phyloP scores from a whole-genome alignment of 1,284 basidiomycete genomes.

The Cryptococcus sp. region DNA sequence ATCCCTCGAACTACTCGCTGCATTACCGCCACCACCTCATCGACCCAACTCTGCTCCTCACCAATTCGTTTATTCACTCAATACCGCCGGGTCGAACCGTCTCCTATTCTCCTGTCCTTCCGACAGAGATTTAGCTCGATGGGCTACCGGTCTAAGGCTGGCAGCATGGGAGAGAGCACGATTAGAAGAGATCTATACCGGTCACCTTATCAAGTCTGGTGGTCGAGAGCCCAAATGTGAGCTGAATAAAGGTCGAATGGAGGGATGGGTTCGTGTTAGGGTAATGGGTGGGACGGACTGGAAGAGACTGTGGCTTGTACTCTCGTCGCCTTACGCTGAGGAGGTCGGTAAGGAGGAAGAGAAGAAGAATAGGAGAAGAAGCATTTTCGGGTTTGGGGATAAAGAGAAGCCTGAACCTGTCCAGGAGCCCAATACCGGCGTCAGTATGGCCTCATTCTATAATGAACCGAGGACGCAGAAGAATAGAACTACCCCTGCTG shows the following conservation, averaged over 20 bases:
- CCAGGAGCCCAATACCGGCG: slow-evolving; percentile 44
- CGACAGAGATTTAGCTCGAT: slow-evolving; percentile 68
- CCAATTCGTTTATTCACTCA: slow-evolving; percentile 80
- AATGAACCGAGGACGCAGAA: slow-evolving; percentile 34
- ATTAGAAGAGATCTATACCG: slow-evolving; percentile 95
- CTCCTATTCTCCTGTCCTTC: slow-evolving; percentile 81
- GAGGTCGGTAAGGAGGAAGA: slow-evolving; percentile 23
- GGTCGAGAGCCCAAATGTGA: slow-evolving; percentile 64
- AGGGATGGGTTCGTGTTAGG: slow-evolving; percentile 89
- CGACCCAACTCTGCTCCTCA: slow-evolving; percentile 51
- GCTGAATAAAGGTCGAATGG: slow-evolving; percentile 66
- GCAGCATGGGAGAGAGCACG: slow-evolving; percentile 93
- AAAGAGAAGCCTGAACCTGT: slow-evolving; percentile 55
- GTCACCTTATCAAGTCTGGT: slow-evolving; percentile 74
- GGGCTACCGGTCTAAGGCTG: slow-evolving; percentile 86
- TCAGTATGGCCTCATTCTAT: slow-evolving; percentile 46
- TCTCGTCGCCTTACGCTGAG: slow-evolving; percentile 51
- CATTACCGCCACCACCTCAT: slow-evolving; percentile 52
- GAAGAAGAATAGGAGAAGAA: slow-evolving; percentile 35
- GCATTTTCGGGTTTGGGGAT: slow-evolving; percentile 42
- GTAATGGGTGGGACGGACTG: slow-evolving; percentile 94
- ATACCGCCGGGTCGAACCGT: slow-evolving; percentile 89
- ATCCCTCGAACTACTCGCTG: slow-evolving; percentile 53
- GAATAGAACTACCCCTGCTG: slow-evolving; percentile 33
- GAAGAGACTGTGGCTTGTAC: slow-evolving; percentile 81